Conservation (phyloP, 306 rosid species). For the Rosa chinensis region DNA sequence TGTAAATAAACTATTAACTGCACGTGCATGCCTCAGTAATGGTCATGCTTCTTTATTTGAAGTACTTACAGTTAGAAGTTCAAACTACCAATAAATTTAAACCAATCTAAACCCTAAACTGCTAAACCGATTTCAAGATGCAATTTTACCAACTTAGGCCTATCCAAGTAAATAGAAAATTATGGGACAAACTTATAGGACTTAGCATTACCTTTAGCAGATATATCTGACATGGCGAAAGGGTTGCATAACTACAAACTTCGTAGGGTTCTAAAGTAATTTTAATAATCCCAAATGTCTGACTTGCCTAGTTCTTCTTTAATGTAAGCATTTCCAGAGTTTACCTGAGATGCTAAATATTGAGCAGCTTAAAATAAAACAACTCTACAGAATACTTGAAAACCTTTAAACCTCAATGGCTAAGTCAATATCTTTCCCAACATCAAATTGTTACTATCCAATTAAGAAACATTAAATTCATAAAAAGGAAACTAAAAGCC, state of each 20-base stretch:
- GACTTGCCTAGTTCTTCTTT: background rate
- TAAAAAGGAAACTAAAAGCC: background rate
- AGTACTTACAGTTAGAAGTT: constrained; percentile 1
- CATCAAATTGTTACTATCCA: background rate
- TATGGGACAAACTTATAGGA: background rate
- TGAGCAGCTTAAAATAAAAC: background rate
- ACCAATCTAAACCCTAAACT: background rate
- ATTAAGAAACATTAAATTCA: background rate
- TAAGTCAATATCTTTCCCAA: background rate
- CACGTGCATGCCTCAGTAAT: background rate
- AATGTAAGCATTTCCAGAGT: background rate
- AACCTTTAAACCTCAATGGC: background rate
- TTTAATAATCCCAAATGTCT: background rate
- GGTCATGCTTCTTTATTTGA: background rate
- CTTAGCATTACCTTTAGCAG: background rate
- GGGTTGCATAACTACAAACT: background rate
- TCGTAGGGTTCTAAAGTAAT: background rate
- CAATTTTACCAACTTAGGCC: background rate
- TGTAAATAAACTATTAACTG: background rate
- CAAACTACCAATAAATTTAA: background rate
- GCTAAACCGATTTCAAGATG: background rate
- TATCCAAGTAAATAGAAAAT: background rate
- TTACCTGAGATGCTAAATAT: background rate
- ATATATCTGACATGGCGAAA: background rate
- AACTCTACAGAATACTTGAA: background rate